Conservation (phyloP, 331 rosid genomes). For the Quercus lobata region DNA sequence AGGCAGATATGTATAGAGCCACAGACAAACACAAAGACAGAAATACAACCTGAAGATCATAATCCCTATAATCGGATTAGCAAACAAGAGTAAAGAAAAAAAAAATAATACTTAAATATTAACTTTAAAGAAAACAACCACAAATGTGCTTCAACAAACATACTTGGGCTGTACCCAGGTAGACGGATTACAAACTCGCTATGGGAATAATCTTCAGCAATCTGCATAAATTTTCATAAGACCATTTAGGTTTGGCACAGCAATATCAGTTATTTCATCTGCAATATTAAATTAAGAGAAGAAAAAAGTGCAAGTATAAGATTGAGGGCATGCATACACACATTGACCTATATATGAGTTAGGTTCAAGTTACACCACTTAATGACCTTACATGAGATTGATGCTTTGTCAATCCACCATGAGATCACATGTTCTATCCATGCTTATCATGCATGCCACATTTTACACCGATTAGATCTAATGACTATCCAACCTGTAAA, state of each 20-base stretch:
- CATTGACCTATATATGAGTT: no score
- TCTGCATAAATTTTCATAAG: conserved; percentile 44
- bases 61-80: not conserved
- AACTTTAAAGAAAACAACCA: not conserved
- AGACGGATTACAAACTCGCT: conserved; percentile 92
- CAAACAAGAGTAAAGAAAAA: not conserved
- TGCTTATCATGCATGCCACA: no score
- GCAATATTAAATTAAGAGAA: not conserved
- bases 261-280: not conserved
- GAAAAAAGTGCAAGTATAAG: not conserved
- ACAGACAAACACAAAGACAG: not conserved
- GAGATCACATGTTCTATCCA: no score
- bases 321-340: no score
- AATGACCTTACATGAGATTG: no score
- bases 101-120: not conserved
- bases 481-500: no score
- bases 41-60: not conserved
- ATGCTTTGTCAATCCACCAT: no score
- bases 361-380: no score
- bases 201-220: conserved; percentile 97
- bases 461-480: no score
- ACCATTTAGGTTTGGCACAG: not conserved
- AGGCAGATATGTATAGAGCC: not conserved
- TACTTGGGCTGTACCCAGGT: conserved; percentile 97
- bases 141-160: conserved; percentile 8